Evolutionary conservation across 495 filamentous ascomycete species (phyloP).

Genomic region (Xylaria nigripes): DNA sequence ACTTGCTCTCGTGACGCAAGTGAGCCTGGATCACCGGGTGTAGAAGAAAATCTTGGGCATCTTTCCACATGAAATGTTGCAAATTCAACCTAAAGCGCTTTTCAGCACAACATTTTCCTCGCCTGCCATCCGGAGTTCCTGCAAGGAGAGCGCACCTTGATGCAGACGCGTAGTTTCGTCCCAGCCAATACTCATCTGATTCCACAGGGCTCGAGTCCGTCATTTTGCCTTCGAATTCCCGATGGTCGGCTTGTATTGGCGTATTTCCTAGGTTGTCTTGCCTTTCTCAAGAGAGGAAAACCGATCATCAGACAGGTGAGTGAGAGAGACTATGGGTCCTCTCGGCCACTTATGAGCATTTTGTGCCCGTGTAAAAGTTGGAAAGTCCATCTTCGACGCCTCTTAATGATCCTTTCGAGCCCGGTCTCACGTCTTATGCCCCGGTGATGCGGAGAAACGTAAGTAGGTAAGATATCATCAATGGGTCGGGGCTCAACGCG

Average conservation of each 20-base stretch:
- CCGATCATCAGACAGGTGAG: background rate
- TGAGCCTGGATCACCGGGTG: background rate
- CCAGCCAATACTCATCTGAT: background rate
- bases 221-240: background rate
- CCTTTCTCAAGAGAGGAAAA: background rate
- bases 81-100: conserved; percentile 1
- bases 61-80: conserved; percentile 6
- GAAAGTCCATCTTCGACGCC: no score
- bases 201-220: background rate
- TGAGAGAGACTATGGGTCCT: no score
- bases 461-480: no score
- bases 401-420: no score
- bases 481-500: no score
- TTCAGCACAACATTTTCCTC: background rate
- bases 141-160: background rate
- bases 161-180: background rate
- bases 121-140: background rate
- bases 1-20: background rate
- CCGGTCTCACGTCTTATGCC: no score
- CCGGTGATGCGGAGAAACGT: no score
- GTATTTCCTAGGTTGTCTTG: background rate
- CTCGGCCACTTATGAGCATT: no score
- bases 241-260: background rate
- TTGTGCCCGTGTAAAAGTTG: no score
- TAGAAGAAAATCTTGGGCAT: background rate